Evolutionary conservation across 2,329 filamentous ascomycete species (phyloP).

Genomic region (Epichloe coenophiala): DNA sequence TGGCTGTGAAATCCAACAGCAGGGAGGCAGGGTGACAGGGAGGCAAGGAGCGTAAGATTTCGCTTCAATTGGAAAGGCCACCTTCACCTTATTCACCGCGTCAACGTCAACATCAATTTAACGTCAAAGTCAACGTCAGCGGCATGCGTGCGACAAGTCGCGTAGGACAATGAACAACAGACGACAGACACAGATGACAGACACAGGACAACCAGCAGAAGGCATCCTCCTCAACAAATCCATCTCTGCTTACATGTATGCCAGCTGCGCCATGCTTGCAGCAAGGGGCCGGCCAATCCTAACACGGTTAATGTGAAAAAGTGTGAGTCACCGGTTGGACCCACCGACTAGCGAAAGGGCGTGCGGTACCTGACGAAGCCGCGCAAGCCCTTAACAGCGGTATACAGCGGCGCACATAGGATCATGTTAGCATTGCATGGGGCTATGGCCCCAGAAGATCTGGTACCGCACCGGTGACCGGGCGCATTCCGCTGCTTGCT

Average conservation of each 20-base stretch:
- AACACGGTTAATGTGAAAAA: constrained; percentile 15
- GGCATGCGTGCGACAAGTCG: no score
- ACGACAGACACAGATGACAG: background rate
- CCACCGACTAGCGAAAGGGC: constrained; percentile 14
- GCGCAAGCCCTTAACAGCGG: constrained; percentile 1
- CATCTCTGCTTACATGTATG: background rate
- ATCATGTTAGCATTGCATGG: constrained; percentile 2
- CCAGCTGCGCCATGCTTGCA: background rate
- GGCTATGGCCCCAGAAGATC: background rate
- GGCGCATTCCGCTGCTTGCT: constrained; percentile 18
- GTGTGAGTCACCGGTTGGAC: constrained; percentile 23
- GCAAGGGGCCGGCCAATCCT: constrained; percentile 13
- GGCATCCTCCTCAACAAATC: no score
- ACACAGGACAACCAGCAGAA: background rate
- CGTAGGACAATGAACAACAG: background rate
- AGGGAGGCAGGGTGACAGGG: no score
- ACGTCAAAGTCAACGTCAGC: background rate
- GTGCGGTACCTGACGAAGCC: constrained; percentile 7
- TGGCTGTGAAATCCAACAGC: no score
- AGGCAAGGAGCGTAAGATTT: background rate
- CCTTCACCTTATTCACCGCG: no score
- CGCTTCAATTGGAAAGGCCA: background rate
- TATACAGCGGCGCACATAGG: background rate
- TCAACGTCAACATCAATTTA: no score
- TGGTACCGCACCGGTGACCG: background rate